Base-by-base conservation (phyloP, 805 yeast species). In the Candida loeiensis region DNA sequence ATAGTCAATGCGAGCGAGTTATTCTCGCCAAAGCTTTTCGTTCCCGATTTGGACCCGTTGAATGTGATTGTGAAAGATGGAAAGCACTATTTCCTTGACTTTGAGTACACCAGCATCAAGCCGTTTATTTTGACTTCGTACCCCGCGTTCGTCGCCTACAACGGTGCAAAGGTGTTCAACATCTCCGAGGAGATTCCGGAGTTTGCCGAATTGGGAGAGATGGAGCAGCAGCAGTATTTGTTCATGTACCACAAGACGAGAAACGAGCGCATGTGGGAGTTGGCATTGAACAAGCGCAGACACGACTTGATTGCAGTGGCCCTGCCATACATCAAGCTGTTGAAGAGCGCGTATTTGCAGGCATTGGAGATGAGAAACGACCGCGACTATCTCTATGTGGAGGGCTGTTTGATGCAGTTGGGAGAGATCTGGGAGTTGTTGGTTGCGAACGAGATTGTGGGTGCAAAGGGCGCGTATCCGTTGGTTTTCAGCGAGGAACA, bases 11-110 rank as follows among this genome's bases (percentile, higher is more conserved):
- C 74, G 41, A 68, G 66, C 2, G 79, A 80, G 41, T 62, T 87
- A 31, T 74, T 85, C 52, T 73, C 79, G 39, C 91, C 96, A 43
- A 77, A 91, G 51, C 65, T 91, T 39, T 77, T 67, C 48, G 73
- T 80, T 47, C 91, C 96, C 4, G 98, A 93, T 59, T 65, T 93
- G 49, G 95, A 88, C 59, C 98, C 99, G 16, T 72, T 90, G 77
- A 91, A 91, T 56, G 86, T 87, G 6, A 69, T 89, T 33, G 58
- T 73, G 17, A 36, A 34, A 18, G 64, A 71, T 29, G 51, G 47
- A 19, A 61, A 58, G 6, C 66, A 68, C 14, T 76, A 72, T 52
- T 79, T 89, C 46, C 56, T 89, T 39, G 99, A 91, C 63, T 83
- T 90, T 56, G 98, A 93, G 64, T 81, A 83, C 51, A 61, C 90